These are phyloP conservation scores for Fagopyrum esculentum DNA, from an alignment of 148 eudicot genomes.

Conservation along the genomic window DNA sequence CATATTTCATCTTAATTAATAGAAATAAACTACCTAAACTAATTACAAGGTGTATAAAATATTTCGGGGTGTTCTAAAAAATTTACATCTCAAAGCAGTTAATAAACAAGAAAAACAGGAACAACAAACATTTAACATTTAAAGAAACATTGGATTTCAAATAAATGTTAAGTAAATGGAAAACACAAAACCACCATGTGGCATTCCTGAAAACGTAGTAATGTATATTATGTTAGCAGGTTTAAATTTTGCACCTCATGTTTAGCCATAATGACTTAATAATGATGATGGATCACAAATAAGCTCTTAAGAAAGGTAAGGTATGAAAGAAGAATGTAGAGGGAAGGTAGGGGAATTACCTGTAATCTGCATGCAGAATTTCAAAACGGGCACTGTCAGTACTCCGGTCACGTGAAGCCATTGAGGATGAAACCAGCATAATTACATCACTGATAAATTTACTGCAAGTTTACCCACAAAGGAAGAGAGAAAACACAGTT, in stretches of 20 bases:
- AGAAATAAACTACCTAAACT: no score
- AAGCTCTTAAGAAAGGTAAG: neutral
- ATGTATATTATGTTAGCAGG: neutral
- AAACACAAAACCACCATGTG: no score
- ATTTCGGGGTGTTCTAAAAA: no score
- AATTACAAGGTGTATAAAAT: no score
- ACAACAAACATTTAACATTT: no score
- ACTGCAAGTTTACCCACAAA: conserved; percentile 38
- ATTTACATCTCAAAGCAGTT: no score
- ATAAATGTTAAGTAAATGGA: no score
- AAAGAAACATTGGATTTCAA: no score
- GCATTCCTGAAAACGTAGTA: no score
- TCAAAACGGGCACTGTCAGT: conserved; percentile 91
- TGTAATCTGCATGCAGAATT: conserved; percentile 67
- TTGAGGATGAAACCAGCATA: conserved; percentile 76
- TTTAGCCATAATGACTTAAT: neutral
- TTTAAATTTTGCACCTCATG: neutral
- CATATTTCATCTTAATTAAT: no score
- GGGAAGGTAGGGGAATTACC: conserved; percentile 25
- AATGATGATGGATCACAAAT: neutral
- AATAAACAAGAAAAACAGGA: no score
- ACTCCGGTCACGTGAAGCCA: conserved; percentile 64
- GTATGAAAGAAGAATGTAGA: neutral
- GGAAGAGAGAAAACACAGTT: neutral
- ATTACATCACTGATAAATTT: conserved; percentile 78